Base-by-base conservation (phyloP, 192 early-diverging fungal genomes). In the Umbelopsis sp. region DNA sequence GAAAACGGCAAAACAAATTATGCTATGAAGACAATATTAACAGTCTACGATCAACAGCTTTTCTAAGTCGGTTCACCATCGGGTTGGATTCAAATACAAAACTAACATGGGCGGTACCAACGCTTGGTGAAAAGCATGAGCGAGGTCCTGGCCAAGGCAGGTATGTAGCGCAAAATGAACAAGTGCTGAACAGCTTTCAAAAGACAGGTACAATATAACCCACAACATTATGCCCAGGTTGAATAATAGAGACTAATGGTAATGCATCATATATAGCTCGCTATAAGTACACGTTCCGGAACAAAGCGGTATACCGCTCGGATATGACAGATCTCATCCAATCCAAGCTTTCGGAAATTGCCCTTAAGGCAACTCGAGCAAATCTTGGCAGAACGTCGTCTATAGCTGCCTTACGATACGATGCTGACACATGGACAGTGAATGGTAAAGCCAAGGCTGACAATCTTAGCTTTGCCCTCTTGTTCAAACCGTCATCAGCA, bases 21-120 rank as follows among this genome's bases (percentile, higher is more conserved):
- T 41, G 8, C 2, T 0, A 41, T 41, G 38, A 11, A 41, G 38
- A 41, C 7, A 41, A 11, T 6, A 11, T 41, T 11, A 41, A 5
- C 26, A 10, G 26, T 49, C 2, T n/a, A 1, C 8, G n/a, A 49
- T 45, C n/a, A 25, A 25, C 17, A 31, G 22, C 45, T 2, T 47
- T 75, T 17, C 31, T 75, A 22, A 45, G 47, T 32, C 53, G 73
- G 45, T 70, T 75, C 44, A 69, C 45, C 20, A n/a, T 29, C 17
- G 73, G 73, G 2, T 51, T 47, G 12, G 56, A 75, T 26, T 34
- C 16, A 69, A 45, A 20, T 7, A 70, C 73, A 3, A 52, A 70
- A 1, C 17, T 25, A 14, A 3, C 29, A 21, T 75, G 73, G 73
- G 73, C 68, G 21, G 69, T 66, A 66, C 59, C 68, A 21, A 75